Base-by-base conservation (phyloP, 345 rosid species). In the Lepidium didymum region DNA sequence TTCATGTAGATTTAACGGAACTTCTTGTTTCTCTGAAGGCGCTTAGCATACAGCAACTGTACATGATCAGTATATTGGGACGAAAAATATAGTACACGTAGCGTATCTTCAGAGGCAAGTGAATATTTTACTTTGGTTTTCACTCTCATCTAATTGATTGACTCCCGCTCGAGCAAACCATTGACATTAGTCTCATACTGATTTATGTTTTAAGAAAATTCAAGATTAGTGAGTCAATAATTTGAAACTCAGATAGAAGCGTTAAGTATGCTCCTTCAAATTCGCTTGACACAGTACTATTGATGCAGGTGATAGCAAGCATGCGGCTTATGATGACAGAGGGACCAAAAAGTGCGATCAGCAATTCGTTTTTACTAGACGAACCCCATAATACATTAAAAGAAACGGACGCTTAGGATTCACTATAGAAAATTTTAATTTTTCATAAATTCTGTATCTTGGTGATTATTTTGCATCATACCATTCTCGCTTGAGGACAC, bases 61-160 rank as follows among this genome's bases (percentile, higher is more conserved):
- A 94, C 77, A 75, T 97, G 84, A 91, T 94, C 77, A 84, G 97
- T 75, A 87, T 94, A 94, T 71, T 94, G 90, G 86, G 99, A 94
- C 60, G 96, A 91, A 81, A 94, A 91, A 74, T 94, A 94, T 33
- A 93, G 96, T 40, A 91, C 97, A 18, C 99, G 84, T 27, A 91
- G 85, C 46, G 97, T 91, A 59, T 91, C 99, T 55, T 69, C 96
- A 52, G 96, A 94, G 65, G 99, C 90, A 85, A 85, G 88, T 80
- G 21, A 16, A 41, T 45, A 33, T 12, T 49, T 10, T 7, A 5
- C 25, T 41, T 53, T 34, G 44, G 45, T 45, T 54, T 55, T 54
- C 31, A 37, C 44, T 7, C 15, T 56, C 51, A 49, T 47, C 10
- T 49, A 33, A 36, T 38, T 47, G 9, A 47, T 35, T 7, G 61